phyloP scores from a whole-genome alignment of 495 filamentous ascomycete species.

The Copromyces sp. region DNA sequence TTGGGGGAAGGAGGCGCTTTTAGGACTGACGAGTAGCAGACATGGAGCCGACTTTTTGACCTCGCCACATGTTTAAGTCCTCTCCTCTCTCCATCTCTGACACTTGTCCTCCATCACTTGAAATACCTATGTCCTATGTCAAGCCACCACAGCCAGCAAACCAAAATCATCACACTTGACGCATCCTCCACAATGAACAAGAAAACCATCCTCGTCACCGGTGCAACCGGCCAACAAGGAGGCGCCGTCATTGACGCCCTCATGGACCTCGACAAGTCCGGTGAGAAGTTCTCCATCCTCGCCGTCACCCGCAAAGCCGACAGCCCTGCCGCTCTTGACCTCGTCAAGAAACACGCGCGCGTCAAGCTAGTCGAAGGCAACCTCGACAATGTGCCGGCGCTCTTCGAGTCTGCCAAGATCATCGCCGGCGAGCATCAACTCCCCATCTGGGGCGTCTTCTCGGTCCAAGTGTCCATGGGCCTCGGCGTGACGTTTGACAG shows the following conservation, averaged over 20 bases:
- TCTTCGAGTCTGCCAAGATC: conserved; percentile 42
- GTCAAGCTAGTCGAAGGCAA: conserved; percentile 52
- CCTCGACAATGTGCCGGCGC: conserved; percentile 38
- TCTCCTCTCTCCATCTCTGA: neutral
- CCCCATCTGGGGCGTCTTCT: conserved; percentile 30
- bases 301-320: conserved; percentile 51
- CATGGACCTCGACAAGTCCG: conserved; percentile 14
- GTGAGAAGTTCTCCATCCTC: conserved; percentile 38
- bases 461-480: conserved; percentile 33
- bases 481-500: conserved; percentile 36
- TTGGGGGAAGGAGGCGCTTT: no score
- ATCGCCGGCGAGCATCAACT: conserved; percentile 16
- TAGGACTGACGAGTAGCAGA: neutral
- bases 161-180: neutral
- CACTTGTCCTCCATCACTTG: neutral
- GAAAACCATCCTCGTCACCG: conserved; percentile 48
- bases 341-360: conserved; percentile 31
- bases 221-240: conserved; percentile 64
- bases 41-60: neutral
- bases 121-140: no score
- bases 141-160: neutral
- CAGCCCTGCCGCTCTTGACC: conserved; percentile 37
- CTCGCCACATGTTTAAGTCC: neutral
- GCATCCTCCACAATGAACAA: conserved; percentile 16
- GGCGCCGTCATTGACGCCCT: conserved; percentile 49